Conservation (phyloP, 2,329 filamentous ascomycete genomes). For the Furcasterigmium furcatum region DNA sequence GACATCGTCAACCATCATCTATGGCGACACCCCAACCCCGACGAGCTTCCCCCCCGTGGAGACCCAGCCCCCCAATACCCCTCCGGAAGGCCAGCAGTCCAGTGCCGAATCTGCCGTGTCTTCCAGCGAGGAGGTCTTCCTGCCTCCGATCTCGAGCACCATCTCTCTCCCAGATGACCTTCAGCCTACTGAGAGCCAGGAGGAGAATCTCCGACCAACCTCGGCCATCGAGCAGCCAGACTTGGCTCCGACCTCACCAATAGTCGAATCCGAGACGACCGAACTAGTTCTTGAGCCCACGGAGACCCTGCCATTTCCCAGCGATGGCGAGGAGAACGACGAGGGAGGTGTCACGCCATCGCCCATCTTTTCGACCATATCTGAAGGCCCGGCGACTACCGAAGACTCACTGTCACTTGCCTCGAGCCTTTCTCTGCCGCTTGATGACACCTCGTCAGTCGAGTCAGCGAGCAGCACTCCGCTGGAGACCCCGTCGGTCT, state of each 20-base stretch:
- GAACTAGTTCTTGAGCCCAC: background rate
- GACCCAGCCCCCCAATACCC: background rate
- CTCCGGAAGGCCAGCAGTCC: background rate
- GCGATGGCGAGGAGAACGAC: background rate
- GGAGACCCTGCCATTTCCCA: background rate
- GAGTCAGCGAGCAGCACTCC: no score
- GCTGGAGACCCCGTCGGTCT: no score
- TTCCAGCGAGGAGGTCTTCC: background rate
- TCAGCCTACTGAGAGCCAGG: background rate
- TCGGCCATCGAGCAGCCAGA: background rate
- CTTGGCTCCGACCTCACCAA: background rate
- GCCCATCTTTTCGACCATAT: background rate
- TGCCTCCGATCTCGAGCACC: constrained; percentile 8
- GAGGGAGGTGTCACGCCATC: background rate
- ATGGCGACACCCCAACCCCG: background rate
- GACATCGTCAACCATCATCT: background rate
- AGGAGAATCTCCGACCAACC: background rate
- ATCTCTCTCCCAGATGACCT: constrained; percentile 5
- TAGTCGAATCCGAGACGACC: background rate
- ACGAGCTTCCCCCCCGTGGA: background rate
- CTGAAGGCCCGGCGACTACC: background rate
- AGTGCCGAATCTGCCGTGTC: background rate
- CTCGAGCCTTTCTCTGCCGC: background rate
- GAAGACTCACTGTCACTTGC: background rate
- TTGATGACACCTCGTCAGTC: background rate